phyloP scores from a whole-genome alignment of 345 rosid species.

The Bruguiera gymnorhiza region DNA sequence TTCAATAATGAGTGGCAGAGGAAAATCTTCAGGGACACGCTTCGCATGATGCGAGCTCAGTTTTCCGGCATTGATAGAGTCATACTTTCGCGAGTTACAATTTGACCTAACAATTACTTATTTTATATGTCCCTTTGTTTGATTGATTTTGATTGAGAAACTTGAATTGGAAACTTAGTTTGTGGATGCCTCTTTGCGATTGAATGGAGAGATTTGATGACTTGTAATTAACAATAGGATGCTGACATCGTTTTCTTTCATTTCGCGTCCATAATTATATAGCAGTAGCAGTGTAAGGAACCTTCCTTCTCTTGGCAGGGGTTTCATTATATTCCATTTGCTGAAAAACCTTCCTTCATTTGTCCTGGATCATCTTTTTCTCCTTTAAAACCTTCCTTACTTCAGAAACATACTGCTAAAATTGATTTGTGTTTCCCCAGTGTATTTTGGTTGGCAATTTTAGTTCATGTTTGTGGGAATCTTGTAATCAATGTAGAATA shows the following conservation, averaged over 20 bases:
- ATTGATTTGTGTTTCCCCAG: too few species aligned
- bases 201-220: too few species aligned
- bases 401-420: too few species aligned
- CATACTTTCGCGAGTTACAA: not conserved
- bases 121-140: not conserved
- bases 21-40: constrained; percentile 78
- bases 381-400: too few species aligned
- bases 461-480: not conserved
- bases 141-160: too few species aligned
- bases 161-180: too few species aligned
- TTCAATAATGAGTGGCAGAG: constrained; percentile 36
- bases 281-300: constrained; percentile 81
- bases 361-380: too few species aligned
- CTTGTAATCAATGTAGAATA: not conserved
- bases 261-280: constrained; percentile 75
- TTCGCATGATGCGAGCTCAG: constrained; percentile 86
- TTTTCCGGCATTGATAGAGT: constrained; percentile 82
- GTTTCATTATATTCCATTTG: too few species aligned
- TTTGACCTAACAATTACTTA: not conserved
- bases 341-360: too few species aligned
- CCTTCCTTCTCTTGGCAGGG: constrained; percentile 4
- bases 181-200: too few species aligned
- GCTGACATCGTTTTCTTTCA: constrained; percentile 35
- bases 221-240: too few species aligned
- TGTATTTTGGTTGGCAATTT: too few species aligned